Percentiles rank a stretch among this genome's conserved stretches.
Evolutionary conservation across 2,329 filamentous ascomycete genomes (phyloP).

Genomic region (Phialophora macrospora): DNA sequence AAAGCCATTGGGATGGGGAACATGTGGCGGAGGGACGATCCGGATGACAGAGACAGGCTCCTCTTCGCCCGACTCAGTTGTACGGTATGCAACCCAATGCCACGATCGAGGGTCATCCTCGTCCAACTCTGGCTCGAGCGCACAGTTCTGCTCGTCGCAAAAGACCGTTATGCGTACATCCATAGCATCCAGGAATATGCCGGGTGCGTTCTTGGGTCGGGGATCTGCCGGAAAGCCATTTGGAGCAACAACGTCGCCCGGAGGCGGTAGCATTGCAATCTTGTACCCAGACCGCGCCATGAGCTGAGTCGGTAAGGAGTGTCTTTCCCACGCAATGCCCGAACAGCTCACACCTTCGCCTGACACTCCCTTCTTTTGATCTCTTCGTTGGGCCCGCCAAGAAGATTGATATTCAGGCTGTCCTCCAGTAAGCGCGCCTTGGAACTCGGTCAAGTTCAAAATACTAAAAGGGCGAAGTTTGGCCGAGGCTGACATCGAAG

Average conservation of each 20-base stretch:
- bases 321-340: background rate
- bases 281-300: slow-evolving; percentile 19
- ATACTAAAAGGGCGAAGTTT: slow-evolving; percentile 1
- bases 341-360: background rate
- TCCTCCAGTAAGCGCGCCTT: background rate
- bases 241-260: slow-evolving; percentile 35
- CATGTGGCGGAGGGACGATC: slow-evolving; percentile 79
- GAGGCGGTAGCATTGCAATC: slow-evolving; percentile 31
- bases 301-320: background rate
- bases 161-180: slow-evolving; percentile 62
- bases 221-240: slow-evolving; percentile 37
- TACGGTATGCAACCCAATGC: slow-evolving; percentile 85
- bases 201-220: slow-evolving; percentile 45
- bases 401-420: background rate
- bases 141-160: slow-evolving; percentile 61
- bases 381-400: background rate
- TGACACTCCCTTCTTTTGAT: background rate
- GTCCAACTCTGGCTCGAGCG: slow-evolving; percentile 75
- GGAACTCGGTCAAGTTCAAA: background rate
- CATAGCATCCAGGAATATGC: slow-evolving; percentile 65
- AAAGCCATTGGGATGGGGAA: slow-evolving; percentile 56
- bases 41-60: slow-evolving; percentile 75
- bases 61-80: slow-evolving; percentile 35
- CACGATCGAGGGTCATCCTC: slow-evolving; percentile 76
- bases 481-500: slow-evolving; percentile 10